Base-by-base conservation (phyloP, 768 basidiomycete species). In the Tylopilus vinaceipallidus region DNA sequence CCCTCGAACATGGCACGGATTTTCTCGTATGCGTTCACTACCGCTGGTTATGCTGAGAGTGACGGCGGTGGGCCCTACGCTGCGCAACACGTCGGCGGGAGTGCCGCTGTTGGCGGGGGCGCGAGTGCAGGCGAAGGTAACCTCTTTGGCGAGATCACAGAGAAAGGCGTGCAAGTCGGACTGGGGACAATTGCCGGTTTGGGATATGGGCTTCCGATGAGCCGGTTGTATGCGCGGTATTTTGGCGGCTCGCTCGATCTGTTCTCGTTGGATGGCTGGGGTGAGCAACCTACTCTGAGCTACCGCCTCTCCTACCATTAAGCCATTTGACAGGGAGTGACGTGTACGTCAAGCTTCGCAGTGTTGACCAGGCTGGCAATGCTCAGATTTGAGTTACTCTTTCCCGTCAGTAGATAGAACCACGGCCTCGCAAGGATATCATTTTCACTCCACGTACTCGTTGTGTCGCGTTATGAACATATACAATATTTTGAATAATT, bases 21-120 rank as follows among this genome's bases (percentile, higher is more conserved):
- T 48, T 95, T 95, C 68, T 91, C 91, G 16, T 95, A 95, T 65
- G 90, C 90, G 6, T 95, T 93, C 65, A 93, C 91, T 5, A 93
- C 92, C 5, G 91, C 90, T 3, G 85, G 83, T 6, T 71, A 77
- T 36, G 56, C 63, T 6, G 74, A 72, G 19, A 72, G 75, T 37
- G 62, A 66, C 9, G 79, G 71, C 10, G 85, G 81, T 27, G 88
- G 88, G 0, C 88, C 89, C 2, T 89, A 90, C 55, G 86, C 86
- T 36, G 86, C 86, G 36, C 84, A 91, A 60, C 78, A 87, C 55
- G 70, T 88, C n/a, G 83, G 88, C 17, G 86, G 89, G 1, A 75
- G 76, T 55, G 87, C 85, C 3, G 81, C 81, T 23, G 70, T 87
- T 33, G 79, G 71, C 12, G 80, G 72, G 9, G 70, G 69, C 27